Percentiles rank a stretch among this genome's conserved stretches.
These are phyloP conservation scores for Aspergillus quadrilineatus DNA, from an alignment of 2,329 filamentous ascomycete species.

Conservation along the genomic window DNA sequence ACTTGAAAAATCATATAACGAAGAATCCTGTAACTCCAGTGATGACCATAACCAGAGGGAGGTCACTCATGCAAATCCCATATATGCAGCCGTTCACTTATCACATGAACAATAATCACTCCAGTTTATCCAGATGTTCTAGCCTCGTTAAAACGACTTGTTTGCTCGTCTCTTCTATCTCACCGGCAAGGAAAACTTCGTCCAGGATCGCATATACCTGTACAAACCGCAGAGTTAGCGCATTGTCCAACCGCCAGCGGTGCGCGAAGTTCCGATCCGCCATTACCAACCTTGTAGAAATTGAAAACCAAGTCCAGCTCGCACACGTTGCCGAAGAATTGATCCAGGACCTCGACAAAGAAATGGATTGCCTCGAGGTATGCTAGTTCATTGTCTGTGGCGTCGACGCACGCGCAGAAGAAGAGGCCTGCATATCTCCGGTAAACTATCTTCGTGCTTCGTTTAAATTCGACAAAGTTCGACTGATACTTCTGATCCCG, in stretches of 20 bases:
- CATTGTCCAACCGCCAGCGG: neutral
- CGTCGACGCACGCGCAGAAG: constrained; percentile 99
- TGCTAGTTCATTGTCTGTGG: constrained; percentile 96
- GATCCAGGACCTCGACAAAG: constrained; percentile 97
- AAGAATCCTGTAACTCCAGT: constrained; percentile 22
- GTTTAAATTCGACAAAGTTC: constrained; percentile 87
- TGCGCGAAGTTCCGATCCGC: neutral
- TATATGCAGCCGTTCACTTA: constrained; percentile 2
- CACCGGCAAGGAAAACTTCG: constrained; percentile 94
- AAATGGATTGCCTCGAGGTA: constrained; percentile 98
- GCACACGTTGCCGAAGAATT: constrained; percentile 98
- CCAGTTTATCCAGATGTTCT: constrained; percentile 94
- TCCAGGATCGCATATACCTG: constrained; percentile 96
- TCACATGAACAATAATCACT: constrained; percentile 53
- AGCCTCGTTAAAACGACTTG: constrained; percentile 92
- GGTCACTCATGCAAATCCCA: constrained; percentile 21
- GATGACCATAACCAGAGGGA: constrained; percentile 20
- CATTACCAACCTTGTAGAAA: constrained; percentile 61
- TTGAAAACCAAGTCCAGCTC: constrained; percentile 86
- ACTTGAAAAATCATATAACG: constrained; percentile 9
- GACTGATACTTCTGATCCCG: constrained; percentile 99
- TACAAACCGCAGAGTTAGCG: constrained; percentile 8
- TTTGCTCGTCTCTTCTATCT: constrained; percentile 98
- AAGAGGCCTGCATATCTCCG: constrained; percentile 95
- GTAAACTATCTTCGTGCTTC: constrained; percentile 87